Base-by-base conservation (phyloP, 75 land plant species). In the Picea glauca region DNA sequence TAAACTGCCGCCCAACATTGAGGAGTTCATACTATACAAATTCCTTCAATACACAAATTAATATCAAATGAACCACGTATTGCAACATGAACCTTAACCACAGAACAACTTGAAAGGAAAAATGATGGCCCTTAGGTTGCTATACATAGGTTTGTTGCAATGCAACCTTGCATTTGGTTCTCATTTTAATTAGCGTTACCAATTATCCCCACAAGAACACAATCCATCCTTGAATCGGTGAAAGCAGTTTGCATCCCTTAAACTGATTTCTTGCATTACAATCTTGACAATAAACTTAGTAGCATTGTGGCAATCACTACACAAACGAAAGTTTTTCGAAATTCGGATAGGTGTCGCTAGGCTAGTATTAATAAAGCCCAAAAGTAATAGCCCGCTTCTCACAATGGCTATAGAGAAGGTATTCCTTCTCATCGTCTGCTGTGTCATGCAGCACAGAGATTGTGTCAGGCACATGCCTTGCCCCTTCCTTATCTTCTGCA, bases 321-420 rank as follows among this genome's bases (percentile, higher is more conserved):
- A 78, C n/a, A 78, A 13, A 13, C 78, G 77, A 8, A 43, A 17
- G 58, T 72, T 78, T 23, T 74, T 78, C 18, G 54, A 17, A 38
- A 73, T 38, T 30, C 17, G 31, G 31, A 80, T 79, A 50, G 80
- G 38, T 35, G 56, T 58, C 13, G 35, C 62, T 33, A 40, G 40
- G 35, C 13, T 30, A 32, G 81, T 50, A 30, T 77, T 80, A 23
- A 80, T 58, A 12, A 80, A 80, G 80, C 54, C 60, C 81, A 80
- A 50, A 77, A 14, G 80, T 80, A 76, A 80, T 76, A 35, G 80
- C 80, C 5, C 77, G 77, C 80, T 80, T 80, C 33, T 78, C 81
- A 46, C 80, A 23, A 32, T 80, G 81, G 35, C 81, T 60, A 31
- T 80, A 77, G 3, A 78, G 80, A 13, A 35, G 60, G 78, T 80